phyloP scores from a whole-genome alignment of 352 stramenopile species.

The Phytophthora pini region DNA sequence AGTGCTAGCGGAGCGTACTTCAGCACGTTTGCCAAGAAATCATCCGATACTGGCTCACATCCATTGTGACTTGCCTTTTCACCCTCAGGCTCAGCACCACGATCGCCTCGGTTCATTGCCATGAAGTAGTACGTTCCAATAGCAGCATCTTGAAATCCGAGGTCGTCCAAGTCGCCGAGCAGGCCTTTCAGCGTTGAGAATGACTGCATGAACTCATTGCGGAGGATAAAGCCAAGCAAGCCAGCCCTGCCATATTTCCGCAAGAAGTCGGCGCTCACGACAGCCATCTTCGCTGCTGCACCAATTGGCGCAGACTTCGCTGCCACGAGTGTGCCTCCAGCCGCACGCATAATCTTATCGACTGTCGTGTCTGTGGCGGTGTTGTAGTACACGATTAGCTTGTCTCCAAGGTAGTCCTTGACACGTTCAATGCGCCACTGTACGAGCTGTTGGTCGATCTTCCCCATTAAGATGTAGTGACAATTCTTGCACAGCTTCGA shows the following conservation, averaged over 20 bases:
- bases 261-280: constrained; percentile 87
- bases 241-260: constrained; percentile 84
- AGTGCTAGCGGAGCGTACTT: constrained; percentile 81
- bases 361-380: constrained; percentile 80
- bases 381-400: constrained; percentile 80
- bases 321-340: constrained; percentile 76
- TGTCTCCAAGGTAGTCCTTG: constrained; percentile 72
- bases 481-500: constrained; percentile 79
- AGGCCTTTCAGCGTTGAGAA: constrained; percentile 85
- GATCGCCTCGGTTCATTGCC: constrained; percentile 86
- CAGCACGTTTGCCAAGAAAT: constrained; percentile 72
- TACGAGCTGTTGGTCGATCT: constrained; percentile 78
- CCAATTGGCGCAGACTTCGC: constrained; percentile 84
- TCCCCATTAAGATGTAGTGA: constrained; percentile 72
- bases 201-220: constrained; percentile 91
- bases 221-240: constrained; percentile 83
- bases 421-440: constrained; percentile 86
- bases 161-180: constrained; percentile 78
- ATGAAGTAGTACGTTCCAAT: constrained; percentile 91
- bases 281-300: constrained; percentile 82
- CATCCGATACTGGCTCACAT: constrained; percentile 70
- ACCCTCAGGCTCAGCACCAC: constrained; percentile 68
- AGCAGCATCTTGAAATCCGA: constrained; percentile 86
- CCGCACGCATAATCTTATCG: constrained; percentile 86
- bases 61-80: constrained; percentile 67